Conservation (phyloP, 106 monocot species). For the Chionographis japonica region DNA sequence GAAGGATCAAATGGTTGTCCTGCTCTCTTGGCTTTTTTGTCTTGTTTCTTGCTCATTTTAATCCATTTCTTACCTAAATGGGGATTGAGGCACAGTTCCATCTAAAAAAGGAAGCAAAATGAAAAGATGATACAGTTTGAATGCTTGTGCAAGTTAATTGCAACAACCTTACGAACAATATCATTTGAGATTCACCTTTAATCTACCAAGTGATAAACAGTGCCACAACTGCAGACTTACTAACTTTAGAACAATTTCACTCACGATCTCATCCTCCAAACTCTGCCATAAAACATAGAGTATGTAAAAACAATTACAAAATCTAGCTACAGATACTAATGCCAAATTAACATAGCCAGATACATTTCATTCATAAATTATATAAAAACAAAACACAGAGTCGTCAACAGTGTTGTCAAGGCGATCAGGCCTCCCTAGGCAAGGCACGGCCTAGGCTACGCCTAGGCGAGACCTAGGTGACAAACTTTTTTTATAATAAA, state of each 20-base stretch:
- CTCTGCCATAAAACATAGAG: slow-evolving; percentile 44
- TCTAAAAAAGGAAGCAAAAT: slow-evolving; percentile 32
- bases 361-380: too few species aligned
- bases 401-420: too few species aligned
- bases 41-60: slow-evolving; percentile 81
- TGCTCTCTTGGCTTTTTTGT: slow-evolving; percentile 71
- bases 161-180: not conserved
- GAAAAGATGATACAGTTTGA: not conserved
- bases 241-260: slow-evolving; percentile 91
- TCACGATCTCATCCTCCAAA: slow-evolving; percentile 94
- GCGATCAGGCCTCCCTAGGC: too few species aligned
- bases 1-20: slow-evolving; percentile 60
- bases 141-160: not conserved
- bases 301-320: not conserved
- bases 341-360: not conserved
- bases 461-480: too few species aligned
- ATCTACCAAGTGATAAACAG: slow-evolving; percentile 70
- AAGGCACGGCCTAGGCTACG: too few species aligned
- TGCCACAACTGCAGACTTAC: slow-evolving; percentile 93
- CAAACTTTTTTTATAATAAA: too few species aligned
- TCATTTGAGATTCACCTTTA: slow-evolving; percentile 53
- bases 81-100: slow-evolving; percentile 91
- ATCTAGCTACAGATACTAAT: too few species aligned
- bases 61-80: slow-evolving; percentile 95
- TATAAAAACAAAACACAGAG: too few species aligned